Evolutionary conservation across 2,329 filamentous ascomycete species (phyloP).

Genomic region (Hypoxylon sp.): DNA sequence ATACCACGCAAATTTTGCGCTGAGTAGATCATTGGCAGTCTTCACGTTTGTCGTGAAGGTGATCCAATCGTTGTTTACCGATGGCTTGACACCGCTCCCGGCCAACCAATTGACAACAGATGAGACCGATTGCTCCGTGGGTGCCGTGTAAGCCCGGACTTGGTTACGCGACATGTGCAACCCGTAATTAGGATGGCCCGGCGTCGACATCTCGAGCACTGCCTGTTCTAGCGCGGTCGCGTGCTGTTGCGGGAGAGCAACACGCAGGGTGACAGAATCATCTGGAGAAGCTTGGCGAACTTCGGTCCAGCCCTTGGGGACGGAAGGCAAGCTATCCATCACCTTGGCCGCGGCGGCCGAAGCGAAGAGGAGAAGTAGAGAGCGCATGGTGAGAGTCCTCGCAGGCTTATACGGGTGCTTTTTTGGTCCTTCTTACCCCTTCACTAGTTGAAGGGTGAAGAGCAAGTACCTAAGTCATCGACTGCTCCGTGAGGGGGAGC

Average conservation of each 20-base stretch:
- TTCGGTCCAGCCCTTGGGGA: conserved; percentile 49
- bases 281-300: conserved; percentile 43
- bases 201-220: conserved; percentile 63
- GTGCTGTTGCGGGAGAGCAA: conserved; percentile 48
- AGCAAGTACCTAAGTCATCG: conserved; percentile 12
- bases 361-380: conserved; percentile 45
- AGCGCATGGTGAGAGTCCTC: conserved; percentile 43
- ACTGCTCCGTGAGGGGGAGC: conserved; percentile 23
- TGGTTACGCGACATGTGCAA: conserved; percentile 62
- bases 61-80: conserved; percentile 57
- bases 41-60: conserved; percentile 57
- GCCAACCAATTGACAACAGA: conserved; percentile 61
- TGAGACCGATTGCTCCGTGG: conserved; percentile 55
- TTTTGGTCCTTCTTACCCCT: conserved; percentile 3
- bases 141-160: conserved; percentile 62
- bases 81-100: conserved; percentile 53
- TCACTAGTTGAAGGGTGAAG: conserved; percentile 33
- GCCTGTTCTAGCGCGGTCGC: conserved; percentile 57
- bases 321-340: conserved; percentile 47
- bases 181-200: conserved; percentile 61
- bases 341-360: conserved; percentile 48
- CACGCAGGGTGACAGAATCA: conserved; percentile 45
- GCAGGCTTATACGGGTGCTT: conserved; percentile 22
- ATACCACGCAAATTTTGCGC: conserved; percentile 59
- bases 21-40: conserved; percentile 60